Evolutionary conservation across 768 basidiomycete species (phyloP).

Genomic region (Clavaria fumosa): DNA sequence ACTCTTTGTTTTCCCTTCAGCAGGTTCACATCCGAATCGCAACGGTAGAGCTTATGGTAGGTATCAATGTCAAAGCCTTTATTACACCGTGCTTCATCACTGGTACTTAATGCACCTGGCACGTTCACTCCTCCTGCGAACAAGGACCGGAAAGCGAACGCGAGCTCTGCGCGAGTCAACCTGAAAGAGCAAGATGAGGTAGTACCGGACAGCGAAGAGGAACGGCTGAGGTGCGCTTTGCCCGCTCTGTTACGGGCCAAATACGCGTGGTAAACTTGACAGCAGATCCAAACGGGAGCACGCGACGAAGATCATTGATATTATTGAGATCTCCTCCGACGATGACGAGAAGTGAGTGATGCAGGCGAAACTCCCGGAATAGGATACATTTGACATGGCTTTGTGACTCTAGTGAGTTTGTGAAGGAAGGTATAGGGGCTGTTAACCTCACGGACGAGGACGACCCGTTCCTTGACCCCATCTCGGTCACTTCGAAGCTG

Average conservation of each 20-base stretch:
- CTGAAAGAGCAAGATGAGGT: conserved; percentile 17
- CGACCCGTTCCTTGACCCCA: neutral
- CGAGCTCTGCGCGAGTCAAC: no score
- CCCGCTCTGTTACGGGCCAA: neutral
- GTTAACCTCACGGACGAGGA: neutral
- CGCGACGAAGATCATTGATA: conserved; percentile 12
- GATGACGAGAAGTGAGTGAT: conserved; percentile 13
- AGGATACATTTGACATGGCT: neutral
- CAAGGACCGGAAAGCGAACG: no score
- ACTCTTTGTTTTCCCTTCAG: no score
- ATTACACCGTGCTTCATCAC: no score
- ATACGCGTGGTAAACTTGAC: neutral
- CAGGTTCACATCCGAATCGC: no score
- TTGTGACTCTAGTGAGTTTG: neutral
- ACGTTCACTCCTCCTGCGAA: no score
- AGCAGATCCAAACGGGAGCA: neutral
- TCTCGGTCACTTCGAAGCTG: conserved; percentile 2
- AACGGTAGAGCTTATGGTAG: no score
- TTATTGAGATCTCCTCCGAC: conserved; percentile 45
- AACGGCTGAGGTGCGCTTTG: conserved; percentile 20
- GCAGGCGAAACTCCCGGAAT: conserved; percentile 2
- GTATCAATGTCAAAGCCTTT: no score
- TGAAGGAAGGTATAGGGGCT: no score
- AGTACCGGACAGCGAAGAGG: conserved; percentile 36
- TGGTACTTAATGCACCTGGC: no score